phyloP scores from a whole-genome alignment of 305 asterid species.

The Fraxinus dipetala region DNA sequence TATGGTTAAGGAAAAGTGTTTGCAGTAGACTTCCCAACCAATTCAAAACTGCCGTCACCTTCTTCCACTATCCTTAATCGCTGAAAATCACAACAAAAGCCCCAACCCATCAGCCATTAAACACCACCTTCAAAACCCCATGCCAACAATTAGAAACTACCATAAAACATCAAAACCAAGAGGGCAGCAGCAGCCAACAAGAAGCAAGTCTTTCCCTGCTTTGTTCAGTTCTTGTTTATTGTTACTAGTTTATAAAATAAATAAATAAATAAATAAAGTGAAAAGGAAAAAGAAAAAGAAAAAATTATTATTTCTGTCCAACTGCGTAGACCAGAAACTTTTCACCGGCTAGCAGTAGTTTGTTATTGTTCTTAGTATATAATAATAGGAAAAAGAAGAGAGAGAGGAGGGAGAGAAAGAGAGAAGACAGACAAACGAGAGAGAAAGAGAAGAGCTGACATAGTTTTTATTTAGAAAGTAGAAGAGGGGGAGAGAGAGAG shows the following conservation, averaged over 20 bases:
- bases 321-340: not conserved
- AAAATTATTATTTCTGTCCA: not conserved
- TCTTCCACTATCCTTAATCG: not conserved
- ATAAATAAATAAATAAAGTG: too few relatives aligned
- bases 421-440: not conserved
- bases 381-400: too few relatives aligned
- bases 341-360: not conserved
- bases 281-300: too few relatives aligned
- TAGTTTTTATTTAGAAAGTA: not conserved
- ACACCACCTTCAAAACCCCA: not conserved
- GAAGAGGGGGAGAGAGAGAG: not conserved
- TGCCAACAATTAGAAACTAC: not conserved
- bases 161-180: not conserved
- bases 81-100: not conserved
- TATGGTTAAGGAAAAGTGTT: not conserved
- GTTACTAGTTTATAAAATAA: not conserved
- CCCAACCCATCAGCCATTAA: not conserved
- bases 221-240: not conserved
- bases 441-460: not conserved
- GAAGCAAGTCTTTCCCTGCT: not conserved
- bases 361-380: not conserved
- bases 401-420: not conserved
- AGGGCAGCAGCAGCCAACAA: not conserved
- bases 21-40: not conserved
- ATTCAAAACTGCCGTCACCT: not conserved